Evolutionary conservation across 2,329 filamentous ascomycete genomes (phyloP).

Genomic region (Fusarium foetens): DNA sequence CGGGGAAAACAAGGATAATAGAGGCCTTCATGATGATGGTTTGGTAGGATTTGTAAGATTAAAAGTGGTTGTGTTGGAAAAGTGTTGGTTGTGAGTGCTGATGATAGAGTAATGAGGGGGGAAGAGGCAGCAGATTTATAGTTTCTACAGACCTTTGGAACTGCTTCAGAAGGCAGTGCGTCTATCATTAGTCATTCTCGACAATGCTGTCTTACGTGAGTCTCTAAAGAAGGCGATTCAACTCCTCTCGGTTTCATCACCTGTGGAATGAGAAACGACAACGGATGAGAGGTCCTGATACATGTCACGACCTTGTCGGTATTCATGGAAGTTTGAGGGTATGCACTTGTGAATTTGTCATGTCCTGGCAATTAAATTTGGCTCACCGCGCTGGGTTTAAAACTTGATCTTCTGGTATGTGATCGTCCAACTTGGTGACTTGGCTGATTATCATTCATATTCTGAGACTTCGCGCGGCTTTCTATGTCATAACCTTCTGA

Average conservation of each 20-base stretch:
- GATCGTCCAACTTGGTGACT: not conserved
- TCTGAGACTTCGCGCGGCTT: accelerated
- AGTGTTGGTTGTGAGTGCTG: not conserved
- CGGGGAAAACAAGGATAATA: not conserved
- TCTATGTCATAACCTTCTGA: not conserved
- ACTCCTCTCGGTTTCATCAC: accelerated
- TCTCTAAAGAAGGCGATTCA: no score
- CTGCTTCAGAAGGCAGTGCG: accelerated
- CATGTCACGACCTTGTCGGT: no score
- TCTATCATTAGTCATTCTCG: accelerated
- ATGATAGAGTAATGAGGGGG: no score
- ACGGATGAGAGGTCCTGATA: not conserved
- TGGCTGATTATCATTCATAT: accelerated
- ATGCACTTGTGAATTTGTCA: not conserved
- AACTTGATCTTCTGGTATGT: not conserved
- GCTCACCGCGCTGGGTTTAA: accelerated
- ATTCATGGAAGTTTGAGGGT: accelerated
- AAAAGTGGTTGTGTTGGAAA: accelerated
- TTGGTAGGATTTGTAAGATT: accelerated
- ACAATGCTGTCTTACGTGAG: accelerated
- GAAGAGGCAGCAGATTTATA: not conserved
- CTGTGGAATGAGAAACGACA: accelerated
- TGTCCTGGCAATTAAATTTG: not conserved
- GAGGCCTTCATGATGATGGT: not conserved
- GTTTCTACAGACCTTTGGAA: accelerated